A percentile compares a stretch with the other conserved stretches of the same genome.
Conservation (phyloP, 352 stramenopile genomes). For the Phytophthora megakarya region DNA sequence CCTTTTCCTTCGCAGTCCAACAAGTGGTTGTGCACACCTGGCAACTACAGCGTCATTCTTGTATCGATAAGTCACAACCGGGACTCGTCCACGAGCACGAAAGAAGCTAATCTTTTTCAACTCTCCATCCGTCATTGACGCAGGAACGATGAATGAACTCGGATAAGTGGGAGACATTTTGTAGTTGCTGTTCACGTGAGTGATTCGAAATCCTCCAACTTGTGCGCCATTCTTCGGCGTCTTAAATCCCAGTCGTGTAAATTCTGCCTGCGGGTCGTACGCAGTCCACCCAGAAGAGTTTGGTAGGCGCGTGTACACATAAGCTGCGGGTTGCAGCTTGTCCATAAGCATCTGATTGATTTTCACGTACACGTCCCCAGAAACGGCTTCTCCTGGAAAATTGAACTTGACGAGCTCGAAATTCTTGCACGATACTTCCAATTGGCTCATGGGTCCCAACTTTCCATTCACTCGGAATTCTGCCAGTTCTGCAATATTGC, state of each 20-base stretch:
- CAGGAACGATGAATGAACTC: slow-evolving; percentile 88
- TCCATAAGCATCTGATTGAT: slow-evolving; percentile 61
- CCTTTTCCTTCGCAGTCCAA: slow-evolving; percentile 93
- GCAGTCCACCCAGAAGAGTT: slow-evolving; percentile 60
- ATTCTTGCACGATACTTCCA: slow-evolving; percentile 89
- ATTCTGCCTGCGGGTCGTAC: slow-evolving; percentile 65
- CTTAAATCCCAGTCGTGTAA: slow-evolving; percentile 61
- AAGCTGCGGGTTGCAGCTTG: slow-evolving; percentile 62
- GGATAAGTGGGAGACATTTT: slow-evolving; percentile 87
- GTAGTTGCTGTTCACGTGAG: slow-evolving; percentile 75
- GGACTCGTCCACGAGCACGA: slow-evolving; percentile 91
- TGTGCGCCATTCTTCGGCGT: slow-evolving; percentile 39
- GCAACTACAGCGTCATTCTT: slow-evolving; percentile 93
- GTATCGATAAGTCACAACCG: slow-evolving; percentile 91
- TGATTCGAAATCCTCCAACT: slow-evolving; percentile 66
- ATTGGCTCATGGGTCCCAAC: slow-evolving; percentile 55
- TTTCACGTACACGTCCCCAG: slow-evolving; percentile 69
- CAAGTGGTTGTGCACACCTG: slow-evolving; percentile 93
- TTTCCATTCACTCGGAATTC: slow-evolving; percentile 56
- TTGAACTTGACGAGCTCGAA: slow-evolving; percentile 84
- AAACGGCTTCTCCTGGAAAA: slow-evolving; percentile 67
- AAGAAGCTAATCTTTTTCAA: slow-evolving; percentile 90
- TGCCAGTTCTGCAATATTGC: slow-evolving; percentile 79
- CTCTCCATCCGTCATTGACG: slow-evolving; percentile 91
- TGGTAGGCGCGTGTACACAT: slow-evolving; percentile 41